Evolutionary conservation across 2,329 filamentous ascomycete genomes (phyloP).

Genomic region (Emericellopsis cladophorae): DNA sequence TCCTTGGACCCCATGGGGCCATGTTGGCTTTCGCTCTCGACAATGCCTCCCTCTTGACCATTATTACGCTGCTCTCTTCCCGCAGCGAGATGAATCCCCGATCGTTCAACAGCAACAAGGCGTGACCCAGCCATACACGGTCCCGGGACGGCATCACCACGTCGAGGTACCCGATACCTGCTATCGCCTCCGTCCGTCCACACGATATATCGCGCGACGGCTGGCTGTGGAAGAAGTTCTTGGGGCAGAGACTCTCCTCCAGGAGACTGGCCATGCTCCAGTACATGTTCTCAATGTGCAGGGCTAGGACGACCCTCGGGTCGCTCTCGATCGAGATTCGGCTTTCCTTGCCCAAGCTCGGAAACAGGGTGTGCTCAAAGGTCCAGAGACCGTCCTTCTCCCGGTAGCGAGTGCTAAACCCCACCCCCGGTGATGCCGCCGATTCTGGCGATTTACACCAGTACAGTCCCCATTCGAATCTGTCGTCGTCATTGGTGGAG

Average conservation of each 20-base stretch:
- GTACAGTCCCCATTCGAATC: conserved; percentile 2
- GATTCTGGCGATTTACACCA: neutral
- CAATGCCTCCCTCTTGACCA: conserved; percentile 1
- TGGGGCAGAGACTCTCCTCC: neutral
- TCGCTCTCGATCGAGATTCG: neutral
- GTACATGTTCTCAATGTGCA: conserved; percentile 2
- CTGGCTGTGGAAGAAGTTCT: conserved; percentile 1
- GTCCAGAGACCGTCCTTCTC: neutral
- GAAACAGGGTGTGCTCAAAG: neutral
- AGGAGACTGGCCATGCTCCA: neutral
- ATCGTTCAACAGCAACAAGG: conserved; percentile 1
- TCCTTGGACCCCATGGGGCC: neutral
- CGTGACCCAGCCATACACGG: conserved; percentile 1
- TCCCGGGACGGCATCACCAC: neutral
- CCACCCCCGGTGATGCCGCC: neutral
- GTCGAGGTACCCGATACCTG: neutral
- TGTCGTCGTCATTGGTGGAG: neutral
- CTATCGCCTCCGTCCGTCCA: neutral
- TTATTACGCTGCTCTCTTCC: neutral
- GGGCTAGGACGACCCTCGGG: neutral
- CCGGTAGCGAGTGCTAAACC: neutral
- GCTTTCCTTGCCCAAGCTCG: neutral
- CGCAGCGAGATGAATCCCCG: neutral
- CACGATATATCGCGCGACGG: neutral
- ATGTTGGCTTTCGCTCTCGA: neutral